Conservation (phyloP, 768 basidiomycete species). For the Boletus insuetus region DNA sequence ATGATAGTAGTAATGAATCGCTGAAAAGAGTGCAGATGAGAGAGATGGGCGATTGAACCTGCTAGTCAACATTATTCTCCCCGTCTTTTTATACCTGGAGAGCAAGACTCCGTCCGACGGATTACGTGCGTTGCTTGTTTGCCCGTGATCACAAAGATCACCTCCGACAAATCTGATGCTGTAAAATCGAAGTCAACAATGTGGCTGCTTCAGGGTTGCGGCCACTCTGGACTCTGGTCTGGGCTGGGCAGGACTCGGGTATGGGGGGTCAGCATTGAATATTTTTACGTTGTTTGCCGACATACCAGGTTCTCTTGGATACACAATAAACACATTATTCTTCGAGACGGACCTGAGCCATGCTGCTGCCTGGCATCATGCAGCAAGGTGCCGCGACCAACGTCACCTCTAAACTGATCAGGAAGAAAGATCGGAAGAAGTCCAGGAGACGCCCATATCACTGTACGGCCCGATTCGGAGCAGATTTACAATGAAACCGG, state of each 20-base stretch:
- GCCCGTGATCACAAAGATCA: too few relatives aligned
- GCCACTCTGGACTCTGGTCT: not conserved
- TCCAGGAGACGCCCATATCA: too few relatives aligned
- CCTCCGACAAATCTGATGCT: not conserved
- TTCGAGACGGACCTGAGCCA: too few relatives aligned
- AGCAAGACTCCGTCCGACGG: not conserved
- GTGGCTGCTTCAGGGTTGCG: not conserved
- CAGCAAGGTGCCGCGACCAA: too few relatives aligned
- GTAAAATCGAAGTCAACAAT: constrained; percentile 1
- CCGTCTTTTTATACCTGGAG: constrained; percentile 12
- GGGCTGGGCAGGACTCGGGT: not conserved
- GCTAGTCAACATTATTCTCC: not conserved
- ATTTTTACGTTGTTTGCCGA: constrained; percentile 1
- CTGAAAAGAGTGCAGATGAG: not conserved
- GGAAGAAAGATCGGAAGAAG: too few relatives aligned
- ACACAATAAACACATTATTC: too few relatives aligned
- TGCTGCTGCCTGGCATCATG: too few relatives aligned
- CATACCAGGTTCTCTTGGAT: not conserved
- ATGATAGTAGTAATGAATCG: not conserved
- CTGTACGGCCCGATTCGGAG: too few relatives aligned
- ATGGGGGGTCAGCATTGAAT: not conserved
- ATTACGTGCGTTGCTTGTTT: not conserved
- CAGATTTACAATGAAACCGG: too few relatives aligned
- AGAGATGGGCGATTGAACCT: not conserved
- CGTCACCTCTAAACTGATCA: too few relatives aligned